phyloP scores from a whole-genome alignment of 78 protist genomes.

The Tieghemostelium lacteum region DNA sequence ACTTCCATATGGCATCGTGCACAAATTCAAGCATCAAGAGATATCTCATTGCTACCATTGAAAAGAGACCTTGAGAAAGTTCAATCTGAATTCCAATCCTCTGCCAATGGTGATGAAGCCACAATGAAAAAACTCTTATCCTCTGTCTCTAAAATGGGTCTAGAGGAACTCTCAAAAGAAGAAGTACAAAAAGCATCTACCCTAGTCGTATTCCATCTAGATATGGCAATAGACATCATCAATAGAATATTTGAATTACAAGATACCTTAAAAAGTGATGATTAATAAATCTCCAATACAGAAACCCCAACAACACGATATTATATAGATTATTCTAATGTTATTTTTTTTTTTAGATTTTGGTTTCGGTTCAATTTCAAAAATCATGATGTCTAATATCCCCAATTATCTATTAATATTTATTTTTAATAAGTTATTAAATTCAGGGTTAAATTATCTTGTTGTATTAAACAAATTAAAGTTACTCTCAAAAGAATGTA shows the following conservation, averaged over 20 bases:
- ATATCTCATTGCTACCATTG: constrained; percentile 1
- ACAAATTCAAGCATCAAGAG: constrained; percentile 21
- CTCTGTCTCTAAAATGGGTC: constrained; percentile 51
- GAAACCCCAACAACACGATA: no score
- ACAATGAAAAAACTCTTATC: constrained; percentile 36
- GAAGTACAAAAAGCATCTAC: constrained; percentile 52
- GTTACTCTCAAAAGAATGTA: no score
- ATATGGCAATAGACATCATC: constrained; percentile 46
- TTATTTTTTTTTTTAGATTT: no score
- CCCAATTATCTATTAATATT: no score
- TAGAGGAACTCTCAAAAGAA: constrained; percentile 2
- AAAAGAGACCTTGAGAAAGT: constrained; percentile 3
- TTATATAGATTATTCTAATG: no score
- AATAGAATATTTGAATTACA: constrained; percentile 59
- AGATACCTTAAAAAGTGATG: constrained; percentile 31
- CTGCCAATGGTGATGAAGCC: constrained; percentile 41
- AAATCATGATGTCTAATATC: no score
- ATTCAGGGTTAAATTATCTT: no score
- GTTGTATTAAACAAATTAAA: no score
- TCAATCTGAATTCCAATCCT: constrained; percentile 13
- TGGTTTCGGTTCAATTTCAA: no score
- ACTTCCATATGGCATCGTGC: constrained; percentile 45
- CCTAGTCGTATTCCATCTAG: constrained; percentile 45
- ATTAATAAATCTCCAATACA: constrained; percentile 9
- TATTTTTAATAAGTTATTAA: no score